Percentiles rank a stretch among this genome's conserved stretches.
Evolutionary conservation across 805 yeast species (phyloP).

Genomic region (Zygosaccharomyces kombuchaensis): DNA sequence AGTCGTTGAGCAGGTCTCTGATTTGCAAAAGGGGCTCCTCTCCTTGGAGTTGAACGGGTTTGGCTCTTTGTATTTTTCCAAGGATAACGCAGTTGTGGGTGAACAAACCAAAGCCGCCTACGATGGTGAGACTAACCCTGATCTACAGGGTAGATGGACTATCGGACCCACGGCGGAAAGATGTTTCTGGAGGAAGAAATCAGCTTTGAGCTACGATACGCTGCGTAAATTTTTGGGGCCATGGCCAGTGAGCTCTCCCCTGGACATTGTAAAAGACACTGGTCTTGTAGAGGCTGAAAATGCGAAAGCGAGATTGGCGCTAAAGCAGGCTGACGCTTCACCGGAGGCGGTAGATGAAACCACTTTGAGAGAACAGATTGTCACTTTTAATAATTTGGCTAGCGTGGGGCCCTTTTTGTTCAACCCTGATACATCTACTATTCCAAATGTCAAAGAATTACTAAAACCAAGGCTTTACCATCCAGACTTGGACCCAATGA

Average conservation of each 20-base stretch:
- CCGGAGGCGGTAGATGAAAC: conserved; percentile 43
- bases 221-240: conserved; percentile 66
- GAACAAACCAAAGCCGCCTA: conserved; percentile 42
- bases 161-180: conserved; percentile 88
- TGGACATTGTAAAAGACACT: conserved; percentile 58
- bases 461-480: conserved; percentile 68
- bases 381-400: conserved; percentile 58
- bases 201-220: conserved; percentile 46
- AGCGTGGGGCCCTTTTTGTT: conserved; percentile 56
- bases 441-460: conserved; percentile 59
- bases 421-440: conserved; percentile 42
- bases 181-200: conserved; percentile 67
- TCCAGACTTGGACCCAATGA: conserved; percentile 91
- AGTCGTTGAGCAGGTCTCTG: conserved; percentile 71
- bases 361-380: conserved; percentile 47
- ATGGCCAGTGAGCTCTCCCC: conserved; percentile 54
- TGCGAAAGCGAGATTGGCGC: conserved; percentile 48
- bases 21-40: conserved; percentile 54
- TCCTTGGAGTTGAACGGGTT: conserved; percentile 59
- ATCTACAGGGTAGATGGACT: conserved; percentile 66
- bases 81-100: conserved; percentile 47
- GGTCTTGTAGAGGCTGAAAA: conserved; percentile 65
- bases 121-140: conserved; percentile 53
- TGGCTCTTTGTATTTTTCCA: conserved; percentile 78
- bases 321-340: conserved; percentile 51